Base-by-base conservation (phyloP, 441 rosid species). In the Pelargonium myrrhifolium region DNA sequence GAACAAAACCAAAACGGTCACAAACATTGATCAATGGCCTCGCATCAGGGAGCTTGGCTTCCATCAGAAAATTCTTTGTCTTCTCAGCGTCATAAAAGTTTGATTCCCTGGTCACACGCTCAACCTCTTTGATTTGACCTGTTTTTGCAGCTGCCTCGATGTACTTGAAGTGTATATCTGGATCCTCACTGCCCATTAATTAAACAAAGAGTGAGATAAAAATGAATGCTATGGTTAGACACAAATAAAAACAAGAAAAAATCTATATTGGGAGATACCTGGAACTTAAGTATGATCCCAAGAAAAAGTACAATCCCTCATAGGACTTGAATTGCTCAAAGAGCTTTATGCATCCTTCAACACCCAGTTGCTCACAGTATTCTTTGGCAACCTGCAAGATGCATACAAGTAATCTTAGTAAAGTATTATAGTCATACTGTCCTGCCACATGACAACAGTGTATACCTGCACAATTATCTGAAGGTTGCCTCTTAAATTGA, bases 251-350 rank as follows among this genome's bases (percentile, higher is more conserved):
- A 28, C 35, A 31, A 31, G 37, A 31, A 31, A 28, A 28, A 3
- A 28, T 5, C 35, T 28, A 2, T 31, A 31, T 31, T 31, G 37
- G 6, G 9, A 3, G 1, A 74, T 74, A 90, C 99, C 97, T 95
- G 72, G 93, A 92, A 67, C 98, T 90, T 89, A 92, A 77, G 80
- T 86, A 95, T 64, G 98, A 92, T 10, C 99, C 99, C 47, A 95
- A 73, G 84, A 90, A 95, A 75, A 95, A 95, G 84, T 95, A 92
- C 58, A 92, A 81, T 68, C 99, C 84, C 99, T 95, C 98, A 47
- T 90, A 92, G 3, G 99, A 95, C 84, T 90, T 95, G 72, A 92
- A 95, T 73, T 90, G 99, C 86, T 95, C 98, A 82, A 95, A 95
- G 47, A 95, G 62, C 62, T 58, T 58, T 21, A 21, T 58, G 62